Evolutionary conservation across 345 rosid species (phyloP), one percentile per base, ranked within the genome.

Genomic region (Melaleuca quinquenervia): DNA sequence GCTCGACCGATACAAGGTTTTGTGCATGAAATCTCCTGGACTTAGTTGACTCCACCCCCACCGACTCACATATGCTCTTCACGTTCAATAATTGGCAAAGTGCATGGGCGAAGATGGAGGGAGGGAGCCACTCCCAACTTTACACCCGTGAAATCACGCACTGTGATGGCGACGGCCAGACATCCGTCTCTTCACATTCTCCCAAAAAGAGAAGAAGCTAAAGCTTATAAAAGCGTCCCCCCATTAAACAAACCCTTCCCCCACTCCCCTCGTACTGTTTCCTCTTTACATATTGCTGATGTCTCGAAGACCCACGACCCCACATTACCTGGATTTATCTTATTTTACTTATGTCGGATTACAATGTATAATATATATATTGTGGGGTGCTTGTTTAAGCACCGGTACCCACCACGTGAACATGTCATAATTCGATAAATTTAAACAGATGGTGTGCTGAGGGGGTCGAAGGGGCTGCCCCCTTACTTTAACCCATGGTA

Each of bases 321-420:
- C 21, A 0, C 22, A 0, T 64, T 8, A 64, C 78, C 78, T 18
- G 24, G 0, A 24, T 5, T 15, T n/a, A 27, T 8, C 7, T 58
- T 6, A 12, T 5, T 26, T 3, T 2, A 1, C 8, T 8, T 70
- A 9, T 36, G 2, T 18, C 1, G 0, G 18, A 8, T 36, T 36
- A 4, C 41, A 41, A 41, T 41, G 41, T 41, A 41, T 41, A 41
- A 41, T 41, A 41, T 41, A 36, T 70, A 5, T 70, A 36, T 70
- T 18, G 26, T 70, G 36, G 4, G 26, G 48, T 10, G 26, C 80
- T 70, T 70, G 36, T 20, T 70, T 70, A 36, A 36, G 26, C 48
- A 70, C 18, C 48, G 18, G 48, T 13, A 10, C 26, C 26, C 48
- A 18, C 80, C 80, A 20, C 9, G 48, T 36, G 48, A 70, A 36